These are phyloP conservation scores for Cladophialophora exuberans DNA, from an alignment of 2,329 filamentous ascomycete species.

Conservation along the genomic window DNA sequence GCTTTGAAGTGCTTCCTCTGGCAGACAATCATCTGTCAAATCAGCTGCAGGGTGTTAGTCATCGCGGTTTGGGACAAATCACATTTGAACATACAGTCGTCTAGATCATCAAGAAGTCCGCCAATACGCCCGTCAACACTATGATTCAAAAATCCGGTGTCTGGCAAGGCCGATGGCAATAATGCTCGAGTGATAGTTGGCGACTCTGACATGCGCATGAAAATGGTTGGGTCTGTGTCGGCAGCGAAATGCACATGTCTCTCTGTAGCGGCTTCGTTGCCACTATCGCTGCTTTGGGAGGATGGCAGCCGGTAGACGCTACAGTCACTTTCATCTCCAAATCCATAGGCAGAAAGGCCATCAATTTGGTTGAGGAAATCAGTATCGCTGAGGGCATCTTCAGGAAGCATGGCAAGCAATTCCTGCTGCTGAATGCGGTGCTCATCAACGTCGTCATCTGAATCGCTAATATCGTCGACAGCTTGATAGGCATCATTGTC, in stretches of 20 bases:
- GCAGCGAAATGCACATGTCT: constrained; percentile 72
- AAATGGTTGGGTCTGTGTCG: constrained; percentile 22
- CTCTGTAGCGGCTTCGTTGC: constrained; percentile 44
- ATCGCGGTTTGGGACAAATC: constrained; percentile 13
- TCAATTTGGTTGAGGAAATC: constrained; percentile 35
- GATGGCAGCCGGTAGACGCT: constrained; percentile 34
- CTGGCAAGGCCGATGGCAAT: constrained; percentile 32
- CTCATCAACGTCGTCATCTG: constrained; percentile 77
- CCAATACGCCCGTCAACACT: constrained; percentile 9
- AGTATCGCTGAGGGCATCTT: constrained; percentile 39
- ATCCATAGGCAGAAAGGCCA: constrained; percentile 34
- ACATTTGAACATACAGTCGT: constrained; percentile 31
- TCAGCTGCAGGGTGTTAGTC: constrained; percentile 32
- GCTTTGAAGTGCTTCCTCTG: constrained; percentile 60
- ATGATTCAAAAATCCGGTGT: constrained; percentile 12
- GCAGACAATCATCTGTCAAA: constrained; percentile 31
- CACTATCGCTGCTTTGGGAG: constrained; percentile 36
- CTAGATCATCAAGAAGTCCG: constrained; percentile 23
- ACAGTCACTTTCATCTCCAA: constrained; percentile 39
- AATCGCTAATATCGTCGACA: constrained; percentile 78
- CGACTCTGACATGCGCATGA: constrained; percentile 29
- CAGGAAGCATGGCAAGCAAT: constrained; percentile 32
- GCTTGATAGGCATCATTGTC: constrained; percentile 61
- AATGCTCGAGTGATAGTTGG: constrained; percentile 34
- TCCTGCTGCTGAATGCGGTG: constrained; percentile 57